phyloP scores from a whole-genome alignment of 768 basidiomycete species.

The Naganishia vaughanmartiniae region DNA sequence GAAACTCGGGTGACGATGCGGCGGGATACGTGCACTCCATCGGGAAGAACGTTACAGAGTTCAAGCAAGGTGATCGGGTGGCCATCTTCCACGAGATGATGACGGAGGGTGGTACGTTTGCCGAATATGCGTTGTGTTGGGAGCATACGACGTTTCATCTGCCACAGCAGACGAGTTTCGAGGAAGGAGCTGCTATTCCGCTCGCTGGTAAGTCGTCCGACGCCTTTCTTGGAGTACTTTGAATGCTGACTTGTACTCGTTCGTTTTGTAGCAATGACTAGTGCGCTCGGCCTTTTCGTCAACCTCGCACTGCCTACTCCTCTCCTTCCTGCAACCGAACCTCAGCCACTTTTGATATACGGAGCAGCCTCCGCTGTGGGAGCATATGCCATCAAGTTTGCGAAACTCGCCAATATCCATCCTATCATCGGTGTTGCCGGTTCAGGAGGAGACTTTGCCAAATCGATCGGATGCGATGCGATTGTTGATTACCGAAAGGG shows the following conservation, averaged over 20 bases:
- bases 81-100: conserved; percentile 34
- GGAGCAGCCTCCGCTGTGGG: conserved; percentile 30
- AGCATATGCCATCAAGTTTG: conserved; percentile 32
- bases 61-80: conserved; percentile 31
- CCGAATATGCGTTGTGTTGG: conserved; percentile 26
- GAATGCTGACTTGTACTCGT: neutral
- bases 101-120: conserved; percentile 19
- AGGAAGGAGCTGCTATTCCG: conserved; percentile 29
- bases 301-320: conserved; percentile 23
- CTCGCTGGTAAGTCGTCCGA: conserved; percentile 24
- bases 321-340: conserved; percentile 23
- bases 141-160: conserved; percentile 29
- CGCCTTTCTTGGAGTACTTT: neutral
- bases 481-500: conserved; percentile 28
- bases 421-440: conserved; percentile 33
- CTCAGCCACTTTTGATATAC: conserved; percentile 28
- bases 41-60: conserved; percentile 30
- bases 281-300: conserved; percentile 19
- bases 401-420: conserved; percentile 32
- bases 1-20: conserved; percentile 32
- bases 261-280: neutral
- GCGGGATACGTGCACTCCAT: conserved; percentile 26
- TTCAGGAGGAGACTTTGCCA: conserved; percentile 23
- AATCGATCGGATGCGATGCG: conserved; percentile 26
- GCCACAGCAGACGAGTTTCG: conserved; percentile 21